Conservation (phyloP, 345 rosid species). For the Murraya koenigii region DNA sequence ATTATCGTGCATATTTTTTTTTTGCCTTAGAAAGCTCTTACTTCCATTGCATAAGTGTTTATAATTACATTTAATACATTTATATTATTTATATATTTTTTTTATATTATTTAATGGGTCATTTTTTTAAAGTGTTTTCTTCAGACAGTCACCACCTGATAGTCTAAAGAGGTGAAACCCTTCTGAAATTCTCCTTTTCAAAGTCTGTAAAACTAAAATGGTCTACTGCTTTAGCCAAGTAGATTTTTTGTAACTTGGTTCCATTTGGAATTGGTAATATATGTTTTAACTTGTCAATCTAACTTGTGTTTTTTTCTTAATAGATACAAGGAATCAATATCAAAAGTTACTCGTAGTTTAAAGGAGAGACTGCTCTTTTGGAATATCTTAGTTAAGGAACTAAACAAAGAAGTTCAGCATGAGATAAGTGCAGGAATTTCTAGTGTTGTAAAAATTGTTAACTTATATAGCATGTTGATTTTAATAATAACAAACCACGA, state of each 20-base stretch:
- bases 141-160: constrained; percentile 23
- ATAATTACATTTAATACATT: neutral
- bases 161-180: constrained; percentile 32
- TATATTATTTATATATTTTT: neutral
- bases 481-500: too few species aligned
- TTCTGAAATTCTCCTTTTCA: constrained; percentile 51
- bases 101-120: neutral
- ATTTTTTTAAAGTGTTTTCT: constrained; percentile 21
- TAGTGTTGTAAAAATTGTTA: constrained; percentile 74
- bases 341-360: constrained; percentile 67
- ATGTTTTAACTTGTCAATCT: neutral
- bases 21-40: neutral
- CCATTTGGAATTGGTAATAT: neutral
- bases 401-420: constrained; percentile 83
- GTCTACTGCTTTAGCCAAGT: constrained; percentile 73
- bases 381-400: constrained; percentile 75
- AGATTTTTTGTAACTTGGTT: neutral
- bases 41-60: neutral
- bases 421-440: constrained; percentile 88
- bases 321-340: constrained; percentile 83
- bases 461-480: too few species aligned
- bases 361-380: constrained; percentile 81
- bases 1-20: neutral
- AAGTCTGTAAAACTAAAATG: constrained; percentile 71
- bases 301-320: constrained; percentile 14